phyloP scores from a whole-genome alignment of 1,284 basidiomycete genomes.

The Fistulinella cinereoalba region DNA sequence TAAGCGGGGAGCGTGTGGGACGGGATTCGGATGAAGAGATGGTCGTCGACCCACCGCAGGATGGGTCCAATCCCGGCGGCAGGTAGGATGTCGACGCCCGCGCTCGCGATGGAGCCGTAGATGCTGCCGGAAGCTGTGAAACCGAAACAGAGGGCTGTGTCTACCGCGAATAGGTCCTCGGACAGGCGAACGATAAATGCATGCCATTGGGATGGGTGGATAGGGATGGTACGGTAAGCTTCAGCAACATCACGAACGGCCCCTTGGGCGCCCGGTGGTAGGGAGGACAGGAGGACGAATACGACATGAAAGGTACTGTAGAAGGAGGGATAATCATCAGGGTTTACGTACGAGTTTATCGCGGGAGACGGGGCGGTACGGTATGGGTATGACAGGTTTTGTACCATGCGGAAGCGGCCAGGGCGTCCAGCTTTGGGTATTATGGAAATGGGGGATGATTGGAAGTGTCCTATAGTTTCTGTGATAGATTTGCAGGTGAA shows the following conservation, averaged over 20 bases:
- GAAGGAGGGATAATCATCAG: neutral
- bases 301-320: conserved; percentile 2
- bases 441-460: neutral
- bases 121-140: conserved; percentile 28
- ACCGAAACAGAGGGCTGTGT: conserved; percentile 29
- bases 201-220: conserved; percentile 11
- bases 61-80: conserved; percentile 33
- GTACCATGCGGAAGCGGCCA: neutral
- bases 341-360: neutral
- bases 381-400: neutral
- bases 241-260: neutral
- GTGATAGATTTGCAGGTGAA: neutral
- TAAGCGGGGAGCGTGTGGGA: accelerated
- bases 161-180: neutral
- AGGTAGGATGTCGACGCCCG: conserved; percentile 30
- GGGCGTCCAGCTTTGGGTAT: neutral
- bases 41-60: conserved; percentile 42
- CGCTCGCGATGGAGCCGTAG: conserved; percentile 33
- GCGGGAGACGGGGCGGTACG: neutral
- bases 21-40: conserved; percentile 35
- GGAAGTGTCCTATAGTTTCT: neutral
- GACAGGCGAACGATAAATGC: too few species aligned
- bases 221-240: conserved; percentile 5
- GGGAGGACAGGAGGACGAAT: neutral
- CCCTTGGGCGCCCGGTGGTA: conserved; percentile 1